Evolutionary conservation across 2,329 filamentous ascomycete genomes (phyloP).

Genomic region (Chrysosporium keratinophilum): DNA sequence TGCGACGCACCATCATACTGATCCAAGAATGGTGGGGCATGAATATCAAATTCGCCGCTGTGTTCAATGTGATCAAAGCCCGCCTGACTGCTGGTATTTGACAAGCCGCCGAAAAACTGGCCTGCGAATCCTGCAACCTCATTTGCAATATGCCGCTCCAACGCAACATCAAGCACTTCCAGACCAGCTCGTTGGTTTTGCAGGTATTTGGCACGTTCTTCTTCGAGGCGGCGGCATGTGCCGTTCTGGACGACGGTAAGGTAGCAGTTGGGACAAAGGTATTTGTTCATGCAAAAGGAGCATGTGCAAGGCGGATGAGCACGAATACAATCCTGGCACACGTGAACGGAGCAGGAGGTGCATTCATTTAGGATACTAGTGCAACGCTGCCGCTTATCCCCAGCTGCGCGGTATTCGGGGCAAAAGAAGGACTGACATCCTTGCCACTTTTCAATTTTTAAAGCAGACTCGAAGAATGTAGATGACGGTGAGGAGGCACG

Average conservation of each 20-base stretch:
- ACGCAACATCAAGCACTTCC: constrained; percentile 31
- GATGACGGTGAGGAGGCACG: constrained; percentile 34
- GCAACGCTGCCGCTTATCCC: constrained; percentile 39
- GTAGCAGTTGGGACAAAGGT: constrained; percentile 37
- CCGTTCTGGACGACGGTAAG: constrained; percentile 31
- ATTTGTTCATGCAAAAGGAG: constrained; percentile 36
- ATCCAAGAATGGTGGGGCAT: constrained; percentile 9
- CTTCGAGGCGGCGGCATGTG: constrained; percentile 30
- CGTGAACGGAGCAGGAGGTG: constrained; percentile 36
- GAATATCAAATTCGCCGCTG: constrained; percentile 3
- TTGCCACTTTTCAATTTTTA: constrained; percentile 34
- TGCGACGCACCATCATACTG: constrained; percentile 11
- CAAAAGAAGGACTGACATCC: constrained; percentile 42
- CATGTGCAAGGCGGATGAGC: constrained; percentile 36
- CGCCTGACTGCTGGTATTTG: background rate
- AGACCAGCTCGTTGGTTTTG: constrained; percentile 34
- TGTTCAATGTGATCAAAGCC: constrained; percentile 7
- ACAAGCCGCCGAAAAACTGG: constrained; percentile 30
- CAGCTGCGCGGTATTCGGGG: constrained; percentile 33
- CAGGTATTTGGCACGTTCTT: constrained; percentile 28
- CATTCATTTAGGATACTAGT: constrained; percentile 37
- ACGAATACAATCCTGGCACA: constrained; percentile 37
- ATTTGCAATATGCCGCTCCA: constrained; percentile 35
- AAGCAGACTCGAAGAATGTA: constrained; percentile 28
- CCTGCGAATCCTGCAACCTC: constrained; percentile 34